Conservation (phyloP, 2,329 filamentous ascomycete species). For the Penicillium frequentans region DNA sequence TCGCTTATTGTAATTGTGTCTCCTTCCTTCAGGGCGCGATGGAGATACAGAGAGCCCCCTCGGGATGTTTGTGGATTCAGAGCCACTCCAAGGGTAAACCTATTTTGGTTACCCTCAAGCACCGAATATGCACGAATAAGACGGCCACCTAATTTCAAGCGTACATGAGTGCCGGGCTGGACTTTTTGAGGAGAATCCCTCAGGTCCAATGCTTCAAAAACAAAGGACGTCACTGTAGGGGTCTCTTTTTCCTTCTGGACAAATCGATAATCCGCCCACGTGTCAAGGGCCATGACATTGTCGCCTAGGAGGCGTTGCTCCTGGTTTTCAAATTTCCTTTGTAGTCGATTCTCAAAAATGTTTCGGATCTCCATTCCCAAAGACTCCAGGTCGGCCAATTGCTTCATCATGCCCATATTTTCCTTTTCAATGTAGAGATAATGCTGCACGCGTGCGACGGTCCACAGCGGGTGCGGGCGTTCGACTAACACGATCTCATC, state of each 20-base stretch:
- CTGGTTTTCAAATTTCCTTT: not conserved
- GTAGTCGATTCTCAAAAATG: not conserved
- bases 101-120: too few relatives aligned
- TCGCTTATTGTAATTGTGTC: too few relatives aligned
- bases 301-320: not conserved
- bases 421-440: conserved; percentile 7
- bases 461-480: too few relatives aligned
- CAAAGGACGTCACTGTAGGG: not conserved
- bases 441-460: conserved; percentile 1
- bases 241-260: not conserved
- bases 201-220: not conserved
- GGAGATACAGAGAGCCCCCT: too few relatives aligned
- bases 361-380: not conserved
- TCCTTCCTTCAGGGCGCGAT: too few relatives aligned
- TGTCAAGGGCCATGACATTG: not conserved
- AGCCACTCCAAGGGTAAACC: too few relatives aligned
- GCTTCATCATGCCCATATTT: conserved; percentile 1
- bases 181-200: not conserved
- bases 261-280: not conserved
- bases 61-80: too few relatives aligned
- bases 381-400: not conserved
- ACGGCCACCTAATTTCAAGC: too few relatives aligned
- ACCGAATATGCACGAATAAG: too few relatives aligned
- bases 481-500: conserved; percentile 2
- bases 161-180: not conserved